These are phyloP conservation scores for Macrophomina tecta DNA, from an alignment of 2,329 filamentous ascomycete genomes.

Conservation along the genomic window DNA sequence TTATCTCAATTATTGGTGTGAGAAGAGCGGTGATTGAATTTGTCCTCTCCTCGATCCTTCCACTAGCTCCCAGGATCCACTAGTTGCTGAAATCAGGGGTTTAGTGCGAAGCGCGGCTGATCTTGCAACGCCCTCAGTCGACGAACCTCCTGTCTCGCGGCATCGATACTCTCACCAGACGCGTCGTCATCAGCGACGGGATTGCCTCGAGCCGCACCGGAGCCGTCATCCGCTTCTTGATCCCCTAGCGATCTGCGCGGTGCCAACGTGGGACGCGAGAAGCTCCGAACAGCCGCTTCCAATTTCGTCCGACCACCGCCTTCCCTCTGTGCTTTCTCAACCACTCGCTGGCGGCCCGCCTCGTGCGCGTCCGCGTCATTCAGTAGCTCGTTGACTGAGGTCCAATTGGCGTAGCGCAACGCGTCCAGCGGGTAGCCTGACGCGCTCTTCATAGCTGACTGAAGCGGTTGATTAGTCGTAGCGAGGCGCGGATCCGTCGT, in stretches of 20 bases:
- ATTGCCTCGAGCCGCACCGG: constrained; percentile 5
- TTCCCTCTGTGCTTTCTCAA: neutral
- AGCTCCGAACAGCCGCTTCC: neutral
- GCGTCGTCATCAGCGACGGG: neutral
- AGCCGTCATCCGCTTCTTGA: neutral
- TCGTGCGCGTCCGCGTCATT: constrained; percentile 39
- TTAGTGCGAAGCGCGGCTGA: constrained; percentile 7
- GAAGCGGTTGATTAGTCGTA: constrained; percentile 25
- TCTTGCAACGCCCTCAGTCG: constrained; percentile 18
- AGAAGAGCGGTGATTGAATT: constrained; percentile 12
- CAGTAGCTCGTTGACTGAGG: constrained; percentile 54
- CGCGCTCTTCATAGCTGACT: constrained; percentile 34
- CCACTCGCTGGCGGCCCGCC: neutral
- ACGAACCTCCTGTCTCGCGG: constrained; percentile 16
- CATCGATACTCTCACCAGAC: neutral
- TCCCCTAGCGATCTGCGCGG: neutral
- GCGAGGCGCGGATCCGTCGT: constrained; percentile 46
- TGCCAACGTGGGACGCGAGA: neutral
- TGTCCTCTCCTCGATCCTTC: neutral
- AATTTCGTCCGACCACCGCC: neutral
- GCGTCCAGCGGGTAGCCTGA: constrained; percentile 52
- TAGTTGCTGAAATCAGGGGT: constrained; percentile 10
- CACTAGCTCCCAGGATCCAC: neutral
- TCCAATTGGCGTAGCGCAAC: constrained; percentile 59
- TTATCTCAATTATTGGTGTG: constrained; percentile 5